A percentile compares a stretch with the other conserved stretches of the same genome.
phyloP scores from a whole-genome alignment of 2,329 filamentous ascomycete genomes.

The Ceratocystis diversiconidia region DNA sequence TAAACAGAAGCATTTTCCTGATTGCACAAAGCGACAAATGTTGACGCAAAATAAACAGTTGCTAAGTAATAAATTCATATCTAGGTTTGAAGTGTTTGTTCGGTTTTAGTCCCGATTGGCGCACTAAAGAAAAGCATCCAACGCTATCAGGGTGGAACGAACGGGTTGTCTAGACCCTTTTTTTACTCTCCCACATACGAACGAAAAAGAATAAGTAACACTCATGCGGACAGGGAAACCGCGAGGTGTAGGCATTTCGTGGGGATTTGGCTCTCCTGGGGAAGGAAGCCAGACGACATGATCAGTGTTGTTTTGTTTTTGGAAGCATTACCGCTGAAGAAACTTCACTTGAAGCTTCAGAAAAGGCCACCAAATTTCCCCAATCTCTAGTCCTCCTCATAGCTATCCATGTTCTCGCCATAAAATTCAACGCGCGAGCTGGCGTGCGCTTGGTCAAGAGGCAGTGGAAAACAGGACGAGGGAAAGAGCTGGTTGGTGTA shows the following conservation, averaged over 20 bases:
- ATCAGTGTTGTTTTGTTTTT: not conserved
- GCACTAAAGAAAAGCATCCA: slow-evolving; percentile 32
- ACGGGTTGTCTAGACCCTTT: slow-evolving; percentile 53
- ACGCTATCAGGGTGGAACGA: slow-evolving; percentile 51
- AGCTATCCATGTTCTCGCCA: not conserved
- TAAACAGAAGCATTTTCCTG: not conserved
- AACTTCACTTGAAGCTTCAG: not conserved
- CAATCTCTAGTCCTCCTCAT: not conserved
- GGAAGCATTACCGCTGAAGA: not conserved
- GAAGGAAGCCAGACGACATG: not conserved
- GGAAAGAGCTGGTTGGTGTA: not conserved
- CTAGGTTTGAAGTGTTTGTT: slow-evolving; percentile 35
- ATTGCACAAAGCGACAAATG: slow-evolving; percentile 2
- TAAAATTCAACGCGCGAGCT: not conserved
- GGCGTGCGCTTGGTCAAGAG: not conserved
- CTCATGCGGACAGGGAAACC: slow-evolving; percentile 14
- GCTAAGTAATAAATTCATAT: not conserved
- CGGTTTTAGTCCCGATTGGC: slow-evolving; percentile 48
- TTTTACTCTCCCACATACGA: slow-evolving; percentile 48
- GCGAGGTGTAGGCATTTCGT: slow-evolving; percentile 18
- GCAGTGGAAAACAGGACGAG: not conserved
- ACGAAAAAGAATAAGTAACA: slow-evolving; percentile 41
- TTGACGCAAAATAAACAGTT: not conserved
- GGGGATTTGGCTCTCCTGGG: not conserved
- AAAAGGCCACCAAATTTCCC: too few relatives aligned